These are phyloP conservation scores for Penicillium sp. DNA, from an alignment of 2,329 filamentous ascomycete genomes.

Conservation along the genomic window DNA sequence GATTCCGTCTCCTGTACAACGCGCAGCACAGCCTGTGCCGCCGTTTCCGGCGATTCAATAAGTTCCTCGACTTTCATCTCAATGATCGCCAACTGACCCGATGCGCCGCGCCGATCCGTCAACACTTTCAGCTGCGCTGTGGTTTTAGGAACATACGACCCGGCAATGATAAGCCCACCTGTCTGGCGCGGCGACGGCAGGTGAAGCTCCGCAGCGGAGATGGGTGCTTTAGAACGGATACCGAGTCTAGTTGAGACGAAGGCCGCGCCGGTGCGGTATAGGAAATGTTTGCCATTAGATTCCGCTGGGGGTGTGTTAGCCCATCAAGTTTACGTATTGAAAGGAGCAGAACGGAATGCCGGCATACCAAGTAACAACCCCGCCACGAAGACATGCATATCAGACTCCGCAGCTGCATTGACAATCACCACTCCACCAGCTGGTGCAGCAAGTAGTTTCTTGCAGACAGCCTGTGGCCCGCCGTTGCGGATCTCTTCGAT, in stretches of 20 bases:
- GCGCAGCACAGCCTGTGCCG: slow-evolving; percentile 20
- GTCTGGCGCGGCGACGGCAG: slow-evolving; percentile 33
- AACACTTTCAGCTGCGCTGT: slow-evolving; percentile 54
- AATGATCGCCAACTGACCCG: slow-evolving; percentile 44
- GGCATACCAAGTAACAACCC: slow-evolving; percentile 45
- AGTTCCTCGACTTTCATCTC: slow-evolving; percentile 51
- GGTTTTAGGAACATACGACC: slow-evolving; percentile 60
- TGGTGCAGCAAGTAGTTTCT: slow-evolving; percentile 40
- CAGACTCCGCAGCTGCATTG: slow-evolving; percentile 54
- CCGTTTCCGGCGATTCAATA: slow-evolving; percentile 37
- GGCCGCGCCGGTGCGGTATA: slow-evolving; percentile 49
- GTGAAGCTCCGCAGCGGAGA: slow-evolving; percentile 47
- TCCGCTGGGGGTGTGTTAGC: slow-evolving; percentile 26
- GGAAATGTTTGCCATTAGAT: slow-evolving; percentile 42
- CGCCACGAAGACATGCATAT: slow-evolving; percentile 56
- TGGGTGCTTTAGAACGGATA: slow-evolving; percentile 52
- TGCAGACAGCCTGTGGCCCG: slow-evolving; percentile 44
- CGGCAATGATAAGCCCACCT: slow-evolving; percentile 56
- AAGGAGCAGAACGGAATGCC: neutral
- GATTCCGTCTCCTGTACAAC: slow-evolving; percentile 39
- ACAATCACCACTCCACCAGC: slow-evolving; percentile 49
- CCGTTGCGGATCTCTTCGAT: slow-evolving; percentile 51
- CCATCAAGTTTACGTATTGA: neutral
- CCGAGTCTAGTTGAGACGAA: slow-evolving; percentile 53
- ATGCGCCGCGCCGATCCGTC: slow-evolving; percentile 36